Evolutionary conservation across 139 green algal genomes (phyloP), one percentile per base, ranked within the genome.

Genomic region (Chlamydomonas sp.): DNA sequence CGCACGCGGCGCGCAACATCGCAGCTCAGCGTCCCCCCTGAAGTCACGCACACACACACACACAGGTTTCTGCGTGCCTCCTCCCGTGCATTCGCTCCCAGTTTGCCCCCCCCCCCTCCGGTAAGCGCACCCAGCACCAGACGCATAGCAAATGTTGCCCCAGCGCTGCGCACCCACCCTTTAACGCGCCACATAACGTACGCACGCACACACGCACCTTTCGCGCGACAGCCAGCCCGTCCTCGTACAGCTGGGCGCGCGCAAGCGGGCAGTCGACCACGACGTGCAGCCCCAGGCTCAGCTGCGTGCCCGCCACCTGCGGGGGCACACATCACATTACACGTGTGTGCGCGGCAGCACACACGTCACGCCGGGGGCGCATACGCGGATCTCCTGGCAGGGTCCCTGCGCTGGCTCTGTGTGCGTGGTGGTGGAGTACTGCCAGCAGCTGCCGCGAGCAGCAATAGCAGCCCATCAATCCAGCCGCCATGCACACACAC

Each of bases 261-360:
- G 87, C 74, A 33, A 95, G 69, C 5, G 89, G 89, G 64, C 79
- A 91, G 72, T 95, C 89, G 1, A 95, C 59, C 2, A 91, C 71
- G 1, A 79, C 71, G 6, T 35, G 65, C 2, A 89, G 30, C 0
- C 81, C 82, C 33, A 78, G 50, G 1, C 3, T 13, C 26, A 93
- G 66, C 74, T 94, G 86, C 6, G 24, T 77, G 22, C 35, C 61
- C 1, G 75, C 82, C 30, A 77, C 38, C 4, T 36, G 8, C n/a
- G n/a, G n/a, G n/a, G n/a, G n/a, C n/a, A n/a, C n/a, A n/a, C n/a
- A n/a, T n/a, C n/a, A n/a, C n/a, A n/a, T n/a, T n/a, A n/a, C n/a
- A n/a, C n/a, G n/a, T n/a, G n/a, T n/a, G n/a, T n/a, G n/a, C n/a
- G n/a, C n/a, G n/a, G n/a, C n/a, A n/a, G n/a, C n/a, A n/a, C n/a